phyloP scores from a whole-genome alignment of 2,329 filamentous ascomycete genomes.

The Didymosphaeria variabile region DNA sequence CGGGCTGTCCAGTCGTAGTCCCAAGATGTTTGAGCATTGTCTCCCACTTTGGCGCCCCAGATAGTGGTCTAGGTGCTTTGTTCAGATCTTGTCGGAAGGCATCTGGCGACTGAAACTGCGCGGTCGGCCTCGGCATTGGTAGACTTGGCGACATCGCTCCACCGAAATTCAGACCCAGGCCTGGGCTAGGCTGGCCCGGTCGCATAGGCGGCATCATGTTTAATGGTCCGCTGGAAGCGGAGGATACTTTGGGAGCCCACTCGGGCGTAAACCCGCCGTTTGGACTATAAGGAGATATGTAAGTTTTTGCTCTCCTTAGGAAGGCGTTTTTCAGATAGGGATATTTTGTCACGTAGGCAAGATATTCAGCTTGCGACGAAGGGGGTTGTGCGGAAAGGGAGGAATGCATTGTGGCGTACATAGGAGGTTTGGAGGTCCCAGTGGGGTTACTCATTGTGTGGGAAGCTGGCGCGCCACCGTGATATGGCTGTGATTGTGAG shows the following conservation, averaged over 20 bases:
- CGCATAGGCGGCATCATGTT: slow-evolving; percentile 28
- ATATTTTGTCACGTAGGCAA: slow-evolving; percentile 55
- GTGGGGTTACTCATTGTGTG: slow-evolving; percentile 40
- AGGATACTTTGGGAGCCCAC: slow-evolving; percentile 46
- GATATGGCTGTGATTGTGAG: slow-evolving; percentile 38
- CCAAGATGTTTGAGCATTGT: slow-evolving; percentile 45
- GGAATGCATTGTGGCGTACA: slow-evolving; percentile 47
- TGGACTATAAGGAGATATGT: slow-evolving; percentile 57
- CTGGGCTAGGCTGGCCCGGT: slow-evolving; percentile 19
- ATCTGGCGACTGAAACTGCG: slow-evolving; percentile 55
- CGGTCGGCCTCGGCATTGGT: slow-evolving; percentile 38
- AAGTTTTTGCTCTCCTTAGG: slow-evolving; percentile 55
- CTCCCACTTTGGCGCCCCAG: slow-evolving; percentile 43
- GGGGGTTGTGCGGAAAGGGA: slow-evolving; percentile 50
- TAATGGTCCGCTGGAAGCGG: slow-evolving; percentile 18
- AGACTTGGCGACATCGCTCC: slow-evolving; percentile 22
- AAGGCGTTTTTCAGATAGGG: slow-evolving; percentile 58
- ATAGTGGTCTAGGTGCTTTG: slow-evolving; percentile 31
- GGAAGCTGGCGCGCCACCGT: slow-evolving; percentile 45
- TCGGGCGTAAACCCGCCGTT: slow-evolving; percentile 53
- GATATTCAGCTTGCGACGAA: slow-evolving; percentile 47
- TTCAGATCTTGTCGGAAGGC: slow-evolving; percentile 55
- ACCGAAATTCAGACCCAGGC: slow-evolving; percentile 21
- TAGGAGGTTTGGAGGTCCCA: slow-evolving; percentile 47
- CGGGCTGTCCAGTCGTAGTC: slow-evolving; percentile 27